These are phyloP conservation scores for Rutstroemia sp. DNA, from an alignment of 2,329 filamentous ascomycete species.

Conservation along the genomic window DNA sequence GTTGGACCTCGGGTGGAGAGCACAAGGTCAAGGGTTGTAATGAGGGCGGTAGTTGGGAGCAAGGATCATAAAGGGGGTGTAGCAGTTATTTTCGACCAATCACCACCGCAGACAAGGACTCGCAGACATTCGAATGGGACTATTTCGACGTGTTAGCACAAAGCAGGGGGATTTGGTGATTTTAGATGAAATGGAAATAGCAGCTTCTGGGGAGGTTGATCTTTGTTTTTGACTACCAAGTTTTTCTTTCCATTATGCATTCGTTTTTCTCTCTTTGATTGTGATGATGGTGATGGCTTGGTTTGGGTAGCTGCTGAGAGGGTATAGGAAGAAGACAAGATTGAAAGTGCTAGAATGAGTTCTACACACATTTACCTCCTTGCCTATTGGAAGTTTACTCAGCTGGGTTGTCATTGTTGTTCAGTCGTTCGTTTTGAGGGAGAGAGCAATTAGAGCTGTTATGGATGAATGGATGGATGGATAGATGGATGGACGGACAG, in stretches of 20 bases:
- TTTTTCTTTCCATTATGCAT: conserved; percentile 3
- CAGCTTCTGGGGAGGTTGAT: conserved; percentile 30
- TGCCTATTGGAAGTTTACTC: no score
- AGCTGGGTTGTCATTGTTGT: no score
- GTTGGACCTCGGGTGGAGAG: background rate
- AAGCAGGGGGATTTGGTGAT: conserved; percentile 10
- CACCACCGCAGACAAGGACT: conserved; percentile 3
- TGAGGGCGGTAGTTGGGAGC: background rate
- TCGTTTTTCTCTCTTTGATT: conserved; percentile 8
- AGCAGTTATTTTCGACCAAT: conserved; percentile 5
- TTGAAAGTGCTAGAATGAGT: no score
- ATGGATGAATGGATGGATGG: no score
- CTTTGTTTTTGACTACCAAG: conserved; percentile 9
- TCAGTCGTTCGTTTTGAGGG: no score
- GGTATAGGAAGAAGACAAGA: no score
- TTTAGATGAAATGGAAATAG: conserved; percentile 13
- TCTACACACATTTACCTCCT: no score
- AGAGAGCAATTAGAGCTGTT: no score
- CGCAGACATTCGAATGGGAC: conserved; percentile 9
- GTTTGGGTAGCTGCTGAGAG: background rate
- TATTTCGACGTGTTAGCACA: background rate
- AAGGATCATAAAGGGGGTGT: background rate
- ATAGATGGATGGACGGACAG: no score
- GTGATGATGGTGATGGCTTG: background rate
- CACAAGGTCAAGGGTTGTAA: background rate